phyloP scores from a whole-genome alignment of 2,329 filamentous ascomycete genomes.

The Mollisiaceae sp. region DNA sequence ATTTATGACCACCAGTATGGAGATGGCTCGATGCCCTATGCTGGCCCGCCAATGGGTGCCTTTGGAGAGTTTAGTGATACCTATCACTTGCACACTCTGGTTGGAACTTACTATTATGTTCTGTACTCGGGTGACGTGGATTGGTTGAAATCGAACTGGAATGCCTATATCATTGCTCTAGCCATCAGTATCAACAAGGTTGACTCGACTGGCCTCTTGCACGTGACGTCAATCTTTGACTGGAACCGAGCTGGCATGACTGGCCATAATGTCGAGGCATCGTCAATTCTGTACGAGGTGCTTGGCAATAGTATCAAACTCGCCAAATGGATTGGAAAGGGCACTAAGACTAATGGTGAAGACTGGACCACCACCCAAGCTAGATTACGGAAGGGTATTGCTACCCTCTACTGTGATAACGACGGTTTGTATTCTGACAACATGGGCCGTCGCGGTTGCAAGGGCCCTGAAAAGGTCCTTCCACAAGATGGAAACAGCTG shows the following conservation, averaged over 20 bases:
- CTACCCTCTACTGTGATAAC: slow-evolving; percentile 43
- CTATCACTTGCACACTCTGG: slow-evolving; percentile 64
- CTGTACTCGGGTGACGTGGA: slow-evolving; percentile 60
- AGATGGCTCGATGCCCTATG: slow-evolving; percentile 55
- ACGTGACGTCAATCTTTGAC: slow-evolving; percentile 35
- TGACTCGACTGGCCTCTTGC: slow-evolving; percentile 46
- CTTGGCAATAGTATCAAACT: slow-evolving; percentile 49
- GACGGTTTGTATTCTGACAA: slow-evolving; percentile 57
- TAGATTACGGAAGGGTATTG: slow-evolving; percentile 30
- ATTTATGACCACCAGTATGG: slow-evolving; percentile 49
- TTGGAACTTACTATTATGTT: slow-evolving; percentile 63
- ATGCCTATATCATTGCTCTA: slow-evolving; percentile 54
- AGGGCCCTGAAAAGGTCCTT: slow-evolving; percentile 58
- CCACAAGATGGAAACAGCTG: slow-evolving; percentile 66
- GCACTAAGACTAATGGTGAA: slow-evolving; percentile 22
- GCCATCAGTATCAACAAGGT: slow-evolving; percentile 50
- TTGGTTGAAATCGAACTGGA: slow-evolving; percentile 56
- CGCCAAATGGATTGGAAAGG: slow-evolving; percentile 46
- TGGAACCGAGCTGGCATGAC: slow-evolving; percentile 42
- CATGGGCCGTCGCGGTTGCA: slow-evolving; percentile 47
- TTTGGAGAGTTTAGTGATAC: slow-evolving; percentile 53
- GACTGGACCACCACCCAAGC: slow-evolving; percentile 29
- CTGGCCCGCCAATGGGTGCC: slow-evolving; percentile 54
- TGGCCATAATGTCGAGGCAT: slow-evolving; percentile 41
- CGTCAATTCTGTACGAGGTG: slow-evolving; percentile 39